phyloP scores from a whole-genome alignment of 148 eudicot genomes.

The Camellia japonica region DNA sequence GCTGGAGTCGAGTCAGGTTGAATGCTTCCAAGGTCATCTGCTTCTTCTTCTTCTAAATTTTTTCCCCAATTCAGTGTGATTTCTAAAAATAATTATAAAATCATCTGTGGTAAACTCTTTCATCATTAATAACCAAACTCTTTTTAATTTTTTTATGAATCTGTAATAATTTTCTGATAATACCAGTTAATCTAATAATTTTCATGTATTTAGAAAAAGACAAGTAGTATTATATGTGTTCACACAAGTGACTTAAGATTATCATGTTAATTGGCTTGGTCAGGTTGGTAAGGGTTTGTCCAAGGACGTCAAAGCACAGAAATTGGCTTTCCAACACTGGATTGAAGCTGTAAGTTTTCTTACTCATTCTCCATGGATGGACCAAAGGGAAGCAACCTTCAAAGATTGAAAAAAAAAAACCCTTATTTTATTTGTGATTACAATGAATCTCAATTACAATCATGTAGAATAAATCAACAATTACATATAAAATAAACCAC shows the following conservation, averaged over 20 bases:
- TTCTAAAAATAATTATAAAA: too few relatives aligned
- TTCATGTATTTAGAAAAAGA: not conserved
- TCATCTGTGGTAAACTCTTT: too few relatives aligned
- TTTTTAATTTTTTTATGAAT: too few relatives aligned
- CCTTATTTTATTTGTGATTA: too few relatives aligned
- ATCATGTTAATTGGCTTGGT: conserved; percentile 6
- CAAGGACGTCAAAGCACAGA: conserved; percentile 72
- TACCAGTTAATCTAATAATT: not conserved
- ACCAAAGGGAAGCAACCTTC: too few relatives aligned
- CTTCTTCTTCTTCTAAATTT: not conserved
- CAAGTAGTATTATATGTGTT: not conserved
- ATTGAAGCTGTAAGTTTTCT: conserved; percentile 77
- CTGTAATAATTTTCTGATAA: not conserved
- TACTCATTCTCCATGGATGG: not conserved
- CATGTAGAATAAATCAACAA: too few relatives aligned
- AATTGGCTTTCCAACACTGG: conserved; percentile 95
- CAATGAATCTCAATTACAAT: too few relatives aligned
- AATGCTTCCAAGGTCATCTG: conserved; percentile 74
- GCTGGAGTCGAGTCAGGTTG: conserved; percentile 68
- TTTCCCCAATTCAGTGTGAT: too few relatives aligned
- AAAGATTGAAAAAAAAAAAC: too few relatives aligned
- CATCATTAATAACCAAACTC: too few relatives aligned
- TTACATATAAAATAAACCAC: too few relatives aligned
- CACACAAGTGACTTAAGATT: not conserved
- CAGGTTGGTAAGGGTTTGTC: conserved; percentile 96